A percentile compares a stretch with the other conserved stretches of the same genome.
phyloP scores from a whole-genome alignment of 352 stramenopile genomes.

The Phytopythium boreale region DNA sequence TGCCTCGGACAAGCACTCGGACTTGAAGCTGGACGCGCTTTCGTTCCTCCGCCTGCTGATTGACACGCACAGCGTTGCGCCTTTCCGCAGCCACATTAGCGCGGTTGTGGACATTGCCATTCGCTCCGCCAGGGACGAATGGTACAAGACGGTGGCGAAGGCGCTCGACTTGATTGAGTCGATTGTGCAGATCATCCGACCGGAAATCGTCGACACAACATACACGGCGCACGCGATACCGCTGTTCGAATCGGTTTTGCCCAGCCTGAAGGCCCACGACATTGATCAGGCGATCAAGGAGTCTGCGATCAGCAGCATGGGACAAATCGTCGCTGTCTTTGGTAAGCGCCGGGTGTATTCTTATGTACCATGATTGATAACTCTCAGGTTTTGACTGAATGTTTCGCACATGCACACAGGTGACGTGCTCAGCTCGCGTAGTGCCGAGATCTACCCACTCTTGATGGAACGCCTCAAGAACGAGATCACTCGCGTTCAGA shows the following conservation, averaged over 20 bases:
- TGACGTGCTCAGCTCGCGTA: slow-evolving; percentile 76
- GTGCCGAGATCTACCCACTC: slow-evolving; percentile 86
- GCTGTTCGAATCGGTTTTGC: slow-evolving; percentile 92
- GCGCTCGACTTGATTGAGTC: slow-evolving; percentile 91
- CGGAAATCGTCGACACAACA: slow-evolving; percentile 25
- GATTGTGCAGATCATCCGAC: slow-evolving; percentile 83
- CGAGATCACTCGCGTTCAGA: slow-evolving; percentile 96
- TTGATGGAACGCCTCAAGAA: slow-evolving; percentile 97
- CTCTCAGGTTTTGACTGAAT: slow-evolving; percentile 3
- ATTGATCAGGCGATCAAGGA: slow-evolving; percentile 99
- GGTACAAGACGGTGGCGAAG: slow-evolving; percentile 99
- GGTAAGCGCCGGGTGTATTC: slow-evolving; percentile 24
- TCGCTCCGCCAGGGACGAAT: slow-evolving; percentile 92
- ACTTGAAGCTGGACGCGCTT: slow-evolving; percentile 96
- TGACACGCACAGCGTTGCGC: slow-evolving; percentile 81
- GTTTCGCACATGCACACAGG: slow-evolving; percentile 25
- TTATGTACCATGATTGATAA: background rate
- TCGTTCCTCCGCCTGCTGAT: slow-evolving; percentile 92
- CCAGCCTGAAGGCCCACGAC: slow-evolving; percentile 94
- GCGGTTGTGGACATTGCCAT: slow-evolving; percentile 88
- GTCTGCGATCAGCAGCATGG: slow-evolving; percentile 90
- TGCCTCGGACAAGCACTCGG: slow-evolving; percentile 90
- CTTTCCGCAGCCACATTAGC: slow-evolving; percentile 79
- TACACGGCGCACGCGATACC: slow-evolving; percentile 64
- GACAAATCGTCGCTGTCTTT: slow-evolving; percentile 80